Conservation (phyloP, 2,329 filamentous ascomycete genomes). For the Cryphonectria radicalis region DNA sequence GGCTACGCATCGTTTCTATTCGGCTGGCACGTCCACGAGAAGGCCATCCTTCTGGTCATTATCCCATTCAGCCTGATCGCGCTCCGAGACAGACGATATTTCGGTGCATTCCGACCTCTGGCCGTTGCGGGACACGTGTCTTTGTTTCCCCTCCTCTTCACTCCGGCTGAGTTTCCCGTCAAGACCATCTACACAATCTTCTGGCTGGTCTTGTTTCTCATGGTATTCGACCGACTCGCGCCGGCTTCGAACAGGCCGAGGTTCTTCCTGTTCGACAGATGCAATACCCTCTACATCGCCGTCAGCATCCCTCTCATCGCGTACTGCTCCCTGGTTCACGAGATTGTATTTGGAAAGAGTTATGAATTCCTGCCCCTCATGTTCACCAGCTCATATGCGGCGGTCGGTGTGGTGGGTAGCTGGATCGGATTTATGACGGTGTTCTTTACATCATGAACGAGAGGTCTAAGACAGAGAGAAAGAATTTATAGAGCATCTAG, state of each 20-base stretch:
- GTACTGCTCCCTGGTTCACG: slow-evolving; percentile 86
- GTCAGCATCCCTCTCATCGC: slow-evolving; percentile 86
- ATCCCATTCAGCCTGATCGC: slow-evolving; percentile 94
- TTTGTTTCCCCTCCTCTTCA: slow-evolving; percentile 92
- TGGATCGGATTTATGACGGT: slow-evolving; percentile 95
- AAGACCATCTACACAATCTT: slow-evolving; percentile 92
- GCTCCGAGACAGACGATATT: slow-evolving; percentile 84
- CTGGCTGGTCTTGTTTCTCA: slow-evolving; percentile 86
- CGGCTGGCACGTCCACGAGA: slow-evolving; percentile 98
- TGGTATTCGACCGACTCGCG: slow-evolving; percentile 84
- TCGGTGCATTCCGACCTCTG: slow-evolving; percentile 88
- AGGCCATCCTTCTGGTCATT: slow-evolving; percentile 91
- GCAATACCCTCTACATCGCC: slow-evolving; percentile 86
- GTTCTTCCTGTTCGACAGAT: slow-evolving; percentile 88
- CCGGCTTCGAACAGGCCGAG: slow-evolving; percentile 80
- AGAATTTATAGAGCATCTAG: not conserved
- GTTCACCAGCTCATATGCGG: slow-evolving; percentile 95
- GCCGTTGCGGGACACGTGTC: slow-evolving; percentile 95
- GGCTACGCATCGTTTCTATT: slow-evolving; percentile 97
- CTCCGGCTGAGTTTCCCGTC: slow-evolving; percentile 87
- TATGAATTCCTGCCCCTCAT: slow-evolving; percentile 94
- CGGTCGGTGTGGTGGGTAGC: slow-evolving; percentile 91
- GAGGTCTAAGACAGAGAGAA: not conserved
- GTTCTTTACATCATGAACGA: slow-evolving; percentile 69
- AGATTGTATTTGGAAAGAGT: slow-evolving; percentile 77